These are phyloP conservation scores for Paratinospora sagittata DNA, from an alignment of 164 flowering plant genomes.

Conservation along the genomic window DNA sequence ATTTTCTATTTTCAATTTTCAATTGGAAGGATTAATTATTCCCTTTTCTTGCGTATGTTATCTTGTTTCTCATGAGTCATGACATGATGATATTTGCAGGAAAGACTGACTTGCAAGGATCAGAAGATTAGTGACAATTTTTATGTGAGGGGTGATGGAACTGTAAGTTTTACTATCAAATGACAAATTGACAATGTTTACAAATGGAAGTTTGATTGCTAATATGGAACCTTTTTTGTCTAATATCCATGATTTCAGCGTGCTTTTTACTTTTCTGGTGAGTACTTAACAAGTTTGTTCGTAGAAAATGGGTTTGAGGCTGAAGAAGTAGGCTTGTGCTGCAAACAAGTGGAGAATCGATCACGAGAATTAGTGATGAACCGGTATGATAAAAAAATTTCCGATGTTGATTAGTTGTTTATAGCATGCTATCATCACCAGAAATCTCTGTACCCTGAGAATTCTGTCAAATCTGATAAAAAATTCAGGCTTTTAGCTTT, in stretches of 20 bases:
- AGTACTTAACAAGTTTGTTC: constrained; percentile 61
- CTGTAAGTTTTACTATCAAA: constrained; percentile 51
- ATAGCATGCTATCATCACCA: background rate
- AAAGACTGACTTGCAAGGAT: constrained; percentile 73
- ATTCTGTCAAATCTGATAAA: background rate
- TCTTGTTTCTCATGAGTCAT: constrained; percentile 2
- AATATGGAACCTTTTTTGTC: background rate
- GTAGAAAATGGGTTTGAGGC: constrained; percentile 59
- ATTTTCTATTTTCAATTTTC: background rate
- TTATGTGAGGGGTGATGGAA: constrained; percentile 97
- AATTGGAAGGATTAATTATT: background rate
- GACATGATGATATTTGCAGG: constrained; percentile 43
- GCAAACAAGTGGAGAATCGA: constrained; percentile 95
- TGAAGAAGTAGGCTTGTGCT: constrained; percentile 61
- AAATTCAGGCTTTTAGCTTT: background rate
- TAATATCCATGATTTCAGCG: constrained; percentile 45
- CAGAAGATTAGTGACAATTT: constrained; percentile 91
- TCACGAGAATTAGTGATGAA: constrained; percentile 85
- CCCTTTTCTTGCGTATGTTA: constrained; percentile 2
- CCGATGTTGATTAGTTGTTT: background rate
- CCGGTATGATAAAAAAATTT: constrained; percentile 52
- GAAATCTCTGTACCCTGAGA: background rate
- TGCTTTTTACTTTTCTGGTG: constrained; percentile 90
- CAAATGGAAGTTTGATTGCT: background rate
- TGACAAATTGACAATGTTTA: background rate